Conservation (phyloP, 108 stramenopile species). For the Conticribra weissflogii region DNA sequence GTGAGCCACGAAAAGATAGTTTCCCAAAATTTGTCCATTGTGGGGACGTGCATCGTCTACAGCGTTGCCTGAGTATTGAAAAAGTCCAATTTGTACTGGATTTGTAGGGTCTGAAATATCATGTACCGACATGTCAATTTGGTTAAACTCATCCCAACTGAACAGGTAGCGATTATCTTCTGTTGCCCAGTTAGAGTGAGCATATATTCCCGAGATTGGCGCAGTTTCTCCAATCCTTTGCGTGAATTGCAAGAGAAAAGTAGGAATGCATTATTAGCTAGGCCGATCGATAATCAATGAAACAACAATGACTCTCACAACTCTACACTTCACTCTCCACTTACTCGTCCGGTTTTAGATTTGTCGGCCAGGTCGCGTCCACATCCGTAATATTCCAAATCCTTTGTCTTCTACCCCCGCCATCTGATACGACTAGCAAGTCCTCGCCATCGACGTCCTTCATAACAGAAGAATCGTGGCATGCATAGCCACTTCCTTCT, state of each 20-base stretch:
- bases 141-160: conserved; percentile 22
- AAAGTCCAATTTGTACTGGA: neutral
- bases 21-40: conserved; percentile 25
- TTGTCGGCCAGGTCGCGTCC: neutral
- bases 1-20: conserved; percentile 27
- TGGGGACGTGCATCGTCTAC: conserved; percentile 10
- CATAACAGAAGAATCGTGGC: conserved; percentile 27
- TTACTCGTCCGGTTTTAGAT: no score
- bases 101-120: conserved; percentile 17
- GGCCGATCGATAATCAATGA: no score
- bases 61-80: conserved; percentile 18
- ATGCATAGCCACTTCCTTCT: conserved; percentile 13
- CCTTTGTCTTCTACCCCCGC: conserved; percentile 1
- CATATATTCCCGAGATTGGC: conserved; percentile 15
- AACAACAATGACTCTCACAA: no score
- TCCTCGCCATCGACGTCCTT: conserved; percentile 1
- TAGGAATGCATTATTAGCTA: no score
- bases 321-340: neutral
- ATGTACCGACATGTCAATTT: conserved; percentile 23
- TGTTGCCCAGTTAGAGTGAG: conserved; percentile 14
- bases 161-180: conserved; percentile 25
- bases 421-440: conserved; percentile 27
- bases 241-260: no score
- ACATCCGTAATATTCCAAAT: conserved; percentile 20
- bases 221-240: conserved; percentile 8